These are phyloP conservation scores for Mycoemilia scoparia DNA, from an alignment of 192 early-diverging fungal genomes.

Conservation along the genomic window DNA sequence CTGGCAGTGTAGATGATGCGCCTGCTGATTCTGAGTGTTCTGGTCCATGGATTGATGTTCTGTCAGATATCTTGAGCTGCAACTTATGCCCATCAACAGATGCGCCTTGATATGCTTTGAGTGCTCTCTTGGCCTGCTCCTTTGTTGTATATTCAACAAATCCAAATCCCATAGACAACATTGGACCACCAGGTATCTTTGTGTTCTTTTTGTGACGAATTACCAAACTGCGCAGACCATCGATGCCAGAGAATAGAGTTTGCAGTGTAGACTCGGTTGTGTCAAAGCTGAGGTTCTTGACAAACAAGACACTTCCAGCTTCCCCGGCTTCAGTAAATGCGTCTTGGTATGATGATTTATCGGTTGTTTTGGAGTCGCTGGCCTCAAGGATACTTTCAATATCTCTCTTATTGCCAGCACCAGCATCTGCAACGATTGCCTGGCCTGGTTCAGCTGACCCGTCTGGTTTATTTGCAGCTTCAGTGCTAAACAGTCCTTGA, in stretches of 20 bases:
- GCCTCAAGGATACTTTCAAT: conserved; percentile 18
- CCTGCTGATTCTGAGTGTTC: background rate
- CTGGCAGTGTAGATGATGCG: conserved; percentile 1
- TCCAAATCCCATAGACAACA: conserved; percentile 89
- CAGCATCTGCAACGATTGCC: conserved; percentile 11
- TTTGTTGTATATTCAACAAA: conserved; percentile 80
- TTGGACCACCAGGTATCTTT: conserved; percentile 54
- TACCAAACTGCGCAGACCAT: conserved; percentile 62
- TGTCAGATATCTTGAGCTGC: conserved; percentile 79
- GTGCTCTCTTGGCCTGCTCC: conserved; percentile 62
- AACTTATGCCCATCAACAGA: conserved; percentile 76
- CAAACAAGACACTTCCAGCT: conserved; percentile 66
- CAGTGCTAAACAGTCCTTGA: conserved; percentile 52
- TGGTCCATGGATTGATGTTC: conserved; percentile 24
- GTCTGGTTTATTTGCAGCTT: too few species aligned
- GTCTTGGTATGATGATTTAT: conserved; percentile 14
- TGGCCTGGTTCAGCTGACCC: conserved; percentile 17
- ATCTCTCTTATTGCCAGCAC: conserved; percentile 16
- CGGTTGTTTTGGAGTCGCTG: conserved; percentile 23
- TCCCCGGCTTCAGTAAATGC: conserved; percentile 28
- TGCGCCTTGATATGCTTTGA: conserved; percentile 74
- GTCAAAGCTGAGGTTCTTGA: conserved; percentile 90
- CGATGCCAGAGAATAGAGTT: conserved; percentile 50
- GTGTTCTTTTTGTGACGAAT: conserved; percentile 73
- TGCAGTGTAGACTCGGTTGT: conserved; percentile 65